These are phyloP conservation scores for Fusarium albidum DNA, from an alignment of 2,329 filamentous ascomycete genomes.

Conservation along the genomic window DNA sequence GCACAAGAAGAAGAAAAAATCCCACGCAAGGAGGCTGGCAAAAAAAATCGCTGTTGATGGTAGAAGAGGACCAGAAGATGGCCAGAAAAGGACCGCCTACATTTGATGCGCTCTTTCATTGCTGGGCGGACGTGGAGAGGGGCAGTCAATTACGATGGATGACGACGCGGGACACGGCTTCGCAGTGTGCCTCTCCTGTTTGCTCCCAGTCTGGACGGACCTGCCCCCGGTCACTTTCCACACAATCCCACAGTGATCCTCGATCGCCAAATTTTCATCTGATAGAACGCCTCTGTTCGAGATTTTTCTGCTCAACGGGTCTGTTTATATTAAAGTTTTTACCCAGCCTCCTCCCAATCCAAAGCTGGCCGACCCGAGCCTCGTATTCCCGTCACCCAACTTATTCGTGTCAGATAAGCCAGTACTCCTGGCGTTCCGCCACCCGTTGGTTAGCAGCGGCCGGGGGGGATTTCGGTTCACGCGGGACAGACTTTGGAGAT, in stretches of 20 bases:
- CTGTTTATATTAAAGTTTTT: slow-evolving; percentile 17
- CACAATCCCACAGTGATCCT: slow-evolving; percentile 23
- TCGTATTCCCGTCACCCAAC: slow-evolving; percentile 2
- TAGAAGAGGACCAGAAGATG: neutral
- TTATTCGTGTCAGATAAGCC: slow-evolving; percentile 19
- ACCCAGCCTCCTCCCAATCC: slow-evolving; percentile 11
- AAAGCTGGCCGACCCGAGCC: slow-evolving; percentile 9
- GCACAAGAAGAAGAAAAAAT: neutral
- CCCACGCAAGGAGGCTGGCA: neutral
- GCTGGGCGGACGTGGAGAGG: no score
- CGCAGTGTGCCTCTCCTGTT: slow-evolving; percentile 8
- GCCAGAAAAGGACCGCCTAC: no score
- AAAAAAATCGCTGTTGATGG: no score
- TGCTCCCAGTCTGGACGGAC: slow-evolving; percentile 10
- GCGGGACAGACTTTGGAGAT: neutral
- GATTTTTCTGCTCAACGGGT: slow-evolving; percentile 10
- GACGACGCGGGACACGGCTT: slow-evolving; percentile 32
- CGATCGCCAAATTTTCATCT: slow-evolving; percentile 15
- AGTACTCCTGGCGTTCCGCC: slow-evolving; percentile 21
- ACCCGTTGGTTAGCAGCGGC: slow-evolving; percentile 29
- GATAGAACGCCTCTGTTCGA: neutral
- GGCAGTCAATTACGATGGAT: slow-evolving; percentile 25
- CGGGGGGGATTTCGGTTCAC: neutral
- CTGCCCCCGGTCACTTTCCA: slow-evolving; percentile 17
- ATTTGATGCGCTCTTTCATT: neutral